Percentiles rank a stretch among this genome's conserved stretches.
These are phyloP conservation scores for Hymenotorrendiella dingleyae DNA, from an alignment of 2,329 filamentous ascomycete species.

Conservation along the genomic window DNA sequence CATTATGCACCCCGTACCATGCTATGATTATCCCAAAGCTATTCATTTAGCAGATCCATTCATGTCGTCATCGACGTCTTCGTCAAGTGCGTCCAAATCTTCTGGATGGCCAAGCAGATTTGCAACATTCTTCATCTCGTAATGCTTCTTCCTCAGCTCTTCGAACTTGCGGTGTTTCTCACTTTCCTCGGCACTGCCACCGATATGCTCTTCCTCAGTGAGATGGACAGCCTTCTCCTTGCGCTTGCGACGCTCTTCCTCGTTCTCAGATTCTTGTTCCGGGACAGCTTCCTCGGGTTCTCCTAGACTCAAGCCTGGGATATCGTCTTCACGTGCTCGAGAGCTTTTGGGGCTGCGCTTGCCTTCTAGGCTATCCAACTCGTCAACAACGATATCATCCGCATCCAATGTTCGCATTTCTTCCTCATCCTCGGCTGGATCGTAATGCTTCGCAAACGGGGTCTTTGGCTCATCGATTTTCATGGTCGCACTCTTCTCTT, in stretches of 20 bases:
- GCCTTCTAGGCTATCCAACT: constrained; percentile 60
- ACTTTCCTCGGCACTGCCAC: constrained; percentile 63
- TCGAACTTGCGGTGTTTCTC: constrained; percentile 94
- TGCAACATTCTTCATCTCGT: constrained; percentile 97
- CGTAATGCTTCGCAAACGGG: constrained; percentile 87
- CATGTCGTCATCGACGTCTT: constrained; percentile 47
- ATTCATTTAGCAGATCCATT: constrained; percentile 18
- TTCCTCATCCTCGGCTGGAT: constrained; percentile 77
- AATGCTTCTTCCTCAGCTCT: constrained; percentile 88
- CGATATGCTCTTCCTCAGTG: constrained; percentile 49
- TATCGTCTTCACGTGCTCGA: constrained; percentile 60
- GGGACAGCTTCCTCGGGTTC: constrained; percentile 76
- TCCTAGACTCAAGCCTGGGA: constrained; percentile 85
- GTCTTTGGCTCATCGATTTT: constrained; percentile 99
- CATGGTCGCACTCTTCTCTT: constrained; percentile 93
- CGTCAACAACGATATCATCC: constrained; percentile 63
- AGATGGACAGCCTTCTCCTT: constrained; percentile 78
- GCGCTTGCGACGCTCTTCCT: constrained; percentile 5
- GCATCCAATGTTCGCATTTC: constrained; percentile 61
- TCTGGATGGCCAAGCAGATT: constrained; percentile 75
- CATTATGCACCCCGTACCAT: neutral
- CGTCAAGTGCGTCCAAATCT: constrained; percentile 53
- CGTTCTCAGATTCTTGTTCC: constrained; percentile 41
- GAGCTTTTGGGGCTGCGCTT: constrained; percentile 25
- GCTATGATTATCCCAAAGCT: neutral